Evolutionary conservation across 2,329 filamentous ascomycete species (phyloP), one percentile per base, ranked within the genome.

Genomic region (Aspergillus ustus): DNA sequence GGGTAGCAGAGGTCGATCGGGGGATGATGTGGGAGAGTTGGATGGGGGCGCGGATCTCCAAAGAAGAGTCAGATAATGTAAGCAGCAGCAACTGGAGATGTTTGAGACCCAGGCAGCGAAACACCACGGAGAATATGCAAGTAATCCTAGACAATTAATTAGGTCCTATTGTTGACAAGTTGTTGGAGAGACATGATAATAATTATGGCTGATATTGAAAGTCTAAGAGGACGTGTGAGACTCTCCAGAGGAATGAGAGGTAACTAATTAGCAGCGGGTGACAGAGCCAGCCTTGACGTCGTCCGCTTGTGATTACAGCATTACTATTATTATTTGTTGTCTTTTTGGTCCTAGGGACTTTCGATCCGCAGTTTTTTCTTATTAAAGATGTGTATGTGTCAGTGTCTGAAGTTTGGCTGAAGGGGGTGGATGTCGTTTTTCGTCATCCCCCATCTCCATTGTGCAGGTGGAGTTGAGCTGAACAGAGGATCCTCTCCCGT

Each of bases 391-490:
- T 40, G 34, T 40, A 9, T 15, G 34, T 25, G 25, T 25, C 25
- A 25, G 25, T 15, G 34, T 40, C 34, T 3, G 15, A 15, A 17
- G 22, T 49, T 6, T 48, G 52, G 37, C 45, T 55, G 29, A 57
- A 49, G 43, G 20, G 25, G 4, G 57, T 61, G 61, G 57, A 61
- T 63, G 64, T 66, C 57, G 57, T 51, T 59, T 67, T 63, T 72
- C 71, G 71, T 75, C 73, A 74, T 72, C 63, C 65, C 67, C 55
- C 45, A 53, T 34, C 44, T 66, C 65, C 45, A 51, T 43, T 56
- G 54, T 43, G 60, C 46, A 63, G 68, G 72, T 75, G 73, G 71
- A 73, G 70, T 72, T 69, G 66, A 59, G 55, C 40, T 53, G 62
- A 58, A 53, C 48, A 60, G 51, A 46, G 46, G 57, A 46, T 43